These are phyloP conservation scores for Pisolithus orientalis DNA, from an alignment of 768 basidiomycete species.

Conservation along the genomic window DNA sequence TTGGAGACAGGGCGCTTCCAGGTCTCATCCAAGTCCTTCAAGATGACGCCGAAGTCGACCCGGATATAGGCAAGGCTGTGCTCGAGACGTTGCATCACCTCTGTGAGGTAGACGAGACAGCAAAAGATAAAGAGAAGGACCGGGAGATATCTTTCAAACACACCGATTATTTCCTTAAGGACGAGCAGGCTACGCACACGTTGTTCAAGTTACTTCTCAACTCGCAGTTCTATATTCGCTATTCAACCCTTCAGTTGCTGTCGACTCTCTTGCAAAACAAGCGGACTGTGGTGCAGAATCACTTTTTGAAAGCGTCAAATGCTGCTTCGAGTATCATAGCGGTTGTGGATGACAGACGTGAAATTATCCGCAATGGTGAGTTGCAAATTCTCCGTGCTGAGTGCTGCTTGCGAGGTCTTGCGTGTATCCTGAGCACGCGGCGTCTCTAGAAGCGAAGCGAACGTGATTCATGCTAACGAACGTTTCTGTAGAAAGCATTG, in stretches of 20 bases:
- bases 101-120: constrained; percentile 69
- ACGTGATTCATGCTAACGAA: constrained; percentile 6
- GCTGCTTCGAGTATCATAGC: constrained; percentile 70
- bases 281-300: constrained; percentile 76
- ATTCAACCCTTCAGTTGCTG: constrained; percentile 77
- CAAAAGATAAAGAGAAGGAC: constrained; percentile 29
- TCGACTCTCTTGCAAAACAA: constrained; percentile 77
- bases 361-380: constrained; percentile 85
- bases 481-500: constrained; percentile 61
- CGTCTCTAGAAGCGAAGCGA: too few species aligned
- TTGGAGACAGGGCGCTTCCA: constrained; percentile 70
- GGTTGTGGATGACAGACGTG: constrained; percentile 76
- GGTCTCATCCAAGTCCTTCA: constrained; percentile 77
- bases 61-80: constrained; percentile 87
- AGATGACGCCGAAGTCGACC: constrained; percentile 86
- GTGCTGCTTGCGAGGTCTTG: too few species aligned
- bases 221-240: constrained; percentile 78
- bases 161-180: constrained; percentile 72
- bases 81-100: constrained; percentile 84
- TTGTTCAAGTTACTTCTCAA: constrained; percentile 74
- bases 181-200: constrained; percentile 65
- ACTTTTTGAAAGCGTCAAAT: constrained; percentile 81
- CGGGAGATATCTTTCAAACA: constrained; percentile 73
- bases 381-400: background rate
- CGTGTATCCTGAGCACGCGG: too few species aligned